A percentile compares a stretch with the other conserved stretches of the same genome.
Evolutionary conservation across 129 eudicot genomes (phyloP).

Genomic region (Scalesia atractyloides): DNA sequence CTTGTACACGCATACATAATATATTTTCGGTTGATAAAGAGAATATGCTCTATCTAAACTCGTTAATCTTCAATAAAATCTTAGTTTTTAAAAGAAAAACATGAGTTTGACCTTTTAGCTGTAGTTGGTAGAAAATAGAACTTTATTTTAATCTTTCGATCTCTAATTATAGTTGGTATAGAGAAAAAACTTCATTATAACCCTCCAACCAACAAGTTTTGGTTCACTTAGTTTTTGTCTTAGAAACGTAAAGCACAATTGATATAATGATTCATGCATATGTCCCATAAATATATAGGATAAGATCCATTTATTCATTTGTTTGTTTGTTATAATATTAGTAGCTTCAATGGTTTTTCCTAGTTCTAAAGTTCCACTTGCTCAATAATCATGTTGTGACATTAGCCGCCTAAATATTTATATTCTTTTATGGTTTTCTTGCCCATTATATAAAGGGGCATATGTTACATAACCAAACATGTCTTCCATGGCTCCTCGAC

Average conservation of each 20-base stretch:
- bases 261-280: background rate
- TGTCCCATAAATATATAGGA: background rate
- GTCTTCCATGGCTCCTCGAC: conserved; percentile 32
- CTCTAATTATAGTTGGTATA: too few relatives aligned
- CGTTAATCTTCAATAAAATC: too few relatives aligned
- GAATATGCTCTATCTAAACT: conserved; percentile 8
- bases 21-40: background rate
- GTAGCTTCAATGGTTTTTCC: background rate
- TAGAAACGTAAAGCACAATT: conserved; percentile 3
- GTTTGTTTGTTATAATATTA: background rate
- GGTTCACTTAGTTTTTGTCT: background rate
- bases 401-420: conserved; percentile 22
- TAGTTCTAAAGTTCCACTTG: background rate
- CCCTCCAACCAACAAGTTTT: too few relatives aligned
- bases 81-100: background rate
- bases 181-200: too few relatives aligned
- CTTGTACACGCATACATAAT: background rate
- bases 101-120: too few relatives aligned
- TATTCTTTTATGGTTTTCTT: background rate
- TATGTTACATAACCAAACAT: conserved; percentile 25
- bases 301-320: background rate
- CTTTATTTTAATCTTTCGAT: too few relatives aligned
- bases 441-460: conserved; percentile 28
- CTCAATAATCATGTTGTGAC: background rate
- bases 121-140: too few relatives aligned